These are phyloP conservation scores for Fusarium sp. DNA, from an alignment of 2,329 filamentous ascomycete species.

Conservation along the genomic window DNA sequence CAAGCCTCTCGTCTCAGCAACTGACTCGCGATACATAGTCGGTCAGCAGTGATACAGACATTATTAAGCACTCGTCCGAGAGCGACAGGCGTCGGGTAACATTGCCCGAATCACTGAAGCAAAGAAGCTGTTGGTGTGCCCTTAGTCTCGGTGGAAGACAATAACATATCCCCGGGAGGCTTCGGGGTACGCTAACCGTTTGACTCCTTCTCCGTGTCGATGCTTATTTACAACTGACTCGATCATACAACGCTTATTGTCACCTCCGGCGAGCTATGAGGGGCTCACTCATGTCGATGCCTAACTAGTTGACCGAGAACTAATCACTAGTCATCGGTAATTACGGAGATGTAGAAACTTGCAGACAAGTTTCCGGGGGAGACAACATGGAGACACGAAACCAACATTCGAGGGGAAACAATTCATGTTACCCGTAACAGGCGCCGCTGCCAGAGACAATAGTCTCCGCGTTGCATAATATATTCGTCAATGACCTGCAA, in stretches of 20 bases:
- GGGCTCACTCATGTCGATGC: neutral
- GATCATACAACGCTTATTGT: neutral
- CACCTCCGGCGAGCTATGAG: neutral
- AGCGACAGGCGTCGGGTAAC: neutral
- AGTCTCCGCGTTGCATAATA: conserved; percentile 3
- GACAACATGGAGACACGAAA: neutral
- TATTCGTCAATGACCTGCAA: conserved; percentile 8
- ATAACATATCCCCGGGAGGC: neutral
- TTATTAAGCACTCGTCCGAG: neutral
- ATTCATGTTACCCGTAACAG: conserved; percentile 1
- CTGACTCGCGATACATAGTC: conserved; percentile 12
- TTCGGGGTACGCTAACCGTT: neutral
- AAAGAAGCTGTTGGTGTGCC: neutral
- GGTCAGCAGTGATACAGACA: neutral
- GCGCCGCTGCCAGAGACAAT: conserved; percentile 12
- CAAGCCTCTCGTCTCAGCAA: neutral
- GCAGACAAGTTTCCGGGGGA: neutral
- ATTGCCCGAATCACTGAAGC: neutral
- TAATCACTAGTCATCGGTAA: neutral
- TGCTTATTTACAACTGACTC: conserved; percentile 1
- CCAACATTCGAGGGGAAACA: neutral
- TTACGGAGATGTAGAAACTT: neutral
- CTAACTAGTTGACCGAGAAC: neutral
- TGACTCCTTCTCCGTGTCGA: neutral
- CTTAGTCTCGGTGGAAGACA: neutral